phyloP scores from a whole-genome alignment of 2,329 filamentous ascomycete species.

The Lachnellula hyalina region DNA sequence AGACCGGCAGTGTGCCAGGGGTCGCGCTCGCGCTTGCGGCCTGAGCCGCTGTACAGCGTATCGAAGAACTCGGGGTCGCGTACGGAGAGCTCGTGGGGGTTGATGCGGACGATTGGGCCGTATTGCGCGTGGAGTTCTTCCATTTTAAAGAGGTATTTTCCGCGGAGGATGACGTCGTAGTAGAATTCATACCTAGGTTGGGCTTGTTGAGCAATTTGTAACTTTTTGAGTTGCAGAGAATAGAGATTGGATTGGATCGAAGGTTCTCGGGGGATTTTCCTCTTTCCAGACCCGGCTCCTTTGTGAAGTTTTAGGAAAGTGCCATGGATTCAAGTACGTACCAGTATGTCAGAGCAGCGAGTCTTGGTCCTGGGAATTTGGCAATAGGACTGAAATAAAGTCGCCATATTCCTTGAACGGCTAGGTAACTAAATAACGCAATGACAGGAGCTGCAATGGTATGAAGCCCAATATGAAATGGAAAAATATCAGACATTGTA shows the following conservation, averaged over 20 bases:
- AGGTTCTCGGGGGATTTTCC: too few relatives aligned
- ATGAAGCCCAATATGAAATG: not conserved
- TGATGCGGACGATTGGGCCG: constrained; percentile 35
- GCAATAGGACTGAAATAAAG: constrained; percentile 26
- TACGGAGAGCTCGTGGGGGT: constrained; percentile 37
- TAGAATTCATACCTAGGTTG: constrained; percentile 30
- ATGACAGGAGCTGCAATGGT: too few relatives aligned
- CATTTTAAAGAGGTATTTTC: constrained; percentile 40
- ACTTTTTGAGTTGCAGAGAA: not conserved
- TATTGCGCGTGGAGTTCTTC: constrained; percentile 39
- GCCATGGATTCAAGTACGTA: constrained; percentile 2
- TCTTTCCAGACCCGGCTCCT: too few relatives aligned
- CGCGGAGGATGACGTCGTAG: constrained; percentile 38
- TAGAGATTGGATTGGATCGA: too few relatives aligned
- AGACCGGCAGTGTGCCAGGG: constrained; percentile 10
- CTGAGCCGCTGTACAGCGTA: constrained; percentile 32
- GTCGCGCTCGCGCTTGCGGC: constrained; percentile 12
- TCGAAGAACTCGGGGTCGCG: constrained; percentile 34
- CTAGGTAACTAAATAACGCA: not conserved
- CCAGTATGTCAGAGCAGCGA: constrained; percentile 19
- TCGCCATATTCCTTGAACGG: constrained; percentile 7
- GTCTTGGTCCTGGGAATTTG: constrained; percentile 23
- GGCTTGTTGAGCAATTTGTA: not conserved
- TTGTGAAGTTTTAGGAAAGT: too few relatives aligned
- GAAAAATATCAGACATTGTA: not conserved